These are phyloP conservation scores for Trichophyton equinum DNA, from an alignment of 2,329 filamentous ascomycete genomes.

Conservation along the genomic window DNA sequence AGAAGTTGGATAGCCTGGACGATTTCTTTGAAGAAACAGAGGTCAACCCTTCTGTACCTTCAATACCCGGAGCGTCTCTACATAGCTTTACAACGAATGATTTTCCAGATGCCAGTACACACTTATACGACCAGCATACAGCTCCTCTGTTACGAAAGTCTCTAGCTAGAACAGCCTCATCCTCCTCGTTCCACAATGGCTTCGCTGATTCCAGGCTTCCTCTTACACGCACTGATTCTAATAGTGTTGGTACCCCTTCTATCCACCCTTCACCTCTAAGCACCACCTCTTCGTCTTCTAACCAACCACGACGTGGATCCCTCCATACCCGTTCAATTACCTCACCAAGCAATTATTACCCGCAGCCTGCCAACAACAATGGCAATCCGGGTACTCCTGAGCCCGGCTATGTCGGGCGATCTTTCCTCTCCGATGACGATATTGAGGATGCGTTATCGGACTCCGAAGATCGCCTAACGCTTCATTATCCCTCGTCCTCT, in stretches of 20 bases:
- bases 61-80: slow-evolving; percentile 26
- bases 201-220: slow-evolving; percentile 61
- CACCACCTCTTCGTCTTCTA: slow-evolving; percentile 22
- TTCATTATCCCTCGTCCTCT: slow-evolving; percentile 17
- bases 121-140: slow-evolving; percentile 86
- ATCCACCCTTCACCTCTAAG: slow-evolving; percentile 32
- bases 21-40: slow-evolving; percentile 66
- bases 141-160: slow-evolving; percentile 81
- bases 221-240: slow-evolving; percentile 39
- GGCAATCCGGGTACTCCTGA: slow-evolving; percentile 15
- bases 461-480: slow-evolving; percentile 52
- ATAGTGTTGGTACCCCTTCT: slow-evolving; percentile 48
- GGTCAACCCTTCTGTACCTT: slow-evolving; percentile 41
- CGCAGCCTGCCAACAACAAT: slow-evolving; percentile 19
- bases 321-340: slow-evolving; percentile 76
- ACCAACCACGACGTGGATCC: slow-evolving; percentile 44
- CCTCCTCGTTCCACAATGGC: slow-evolving; percentile 72
- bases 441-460: slow-evolving; percentile 68
- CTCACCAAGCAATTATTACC: slow-evolving; percentile 51
- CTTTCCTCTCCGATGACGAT: slow-evolving; percentile 67
- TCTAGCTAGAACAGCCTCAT: slow-evolving; percentile 55
- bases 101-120: slow-evolving; percentile 60
- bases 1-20: slow-evolving; percentile 64
- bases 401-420: slow-evolving; percentile 44
- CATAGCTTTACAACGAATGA: slow-evolving; percentile 44